Percentiles rank a stretch among this genome's conserved stretches.
Conservation (phyloP, 2,329 filamentous ascomycete species). For the Colletotrichum aenigma region DNA sequence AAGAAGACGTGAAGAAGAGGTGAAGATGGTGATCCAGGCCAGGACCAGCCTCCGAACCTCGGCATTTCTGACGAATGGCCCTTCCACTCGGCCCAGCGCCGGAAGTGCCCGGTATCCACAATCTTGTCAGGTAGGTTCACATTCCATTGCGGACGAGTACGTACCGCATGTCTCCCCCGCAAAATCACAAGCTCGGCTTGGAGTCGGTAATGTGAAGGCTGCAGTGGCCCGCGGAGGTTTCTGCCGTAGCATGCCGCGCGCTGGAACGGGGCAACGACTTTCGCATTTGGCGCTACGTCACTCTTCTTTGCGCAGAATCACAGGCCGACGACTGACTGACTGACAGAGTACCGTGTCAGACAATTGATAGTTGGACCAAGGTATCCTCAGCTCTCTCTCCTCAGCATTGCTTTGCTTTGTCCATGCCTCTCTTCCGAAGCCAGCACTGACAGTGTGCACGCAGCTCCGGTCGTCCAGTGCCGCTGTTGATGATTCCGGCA, state of each 20-base stretch:
- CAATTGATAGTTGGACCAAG: not conserved
- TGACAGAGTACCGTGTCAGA: not conserved
- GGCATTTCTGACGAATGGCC: constrained; percentile 16
- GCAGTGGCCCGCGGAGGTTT: not conserved
- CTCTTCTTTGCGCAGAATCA: not conserved
- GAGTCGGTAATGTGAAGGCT: constrained; percentile 45
- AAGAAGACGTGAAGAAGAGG: not conserved
- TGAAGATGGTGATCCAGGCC: not conserved
- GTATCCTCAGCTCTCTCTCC: not conserved
- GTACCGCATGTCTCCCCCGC: constrained; percentile 41
- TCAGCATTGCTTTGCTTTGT: not conserved
- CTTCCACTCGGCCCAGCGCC: constrained; percentile 1
- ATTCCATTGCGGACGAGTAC: not conserved
- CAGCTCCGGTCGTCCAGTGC: constrained; percentile 13
- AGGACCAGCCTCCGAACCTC: constrained; percentile 19
- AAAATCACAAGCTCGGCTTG: constrained; percentile 64
- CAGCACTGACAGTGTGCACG: not conserved
- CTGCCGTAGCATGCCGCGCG: not conserved
- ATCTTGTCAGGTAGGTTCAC: too few relatives aligned
- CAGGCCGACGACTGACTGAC: not conserved
- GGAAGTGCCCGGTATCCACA: constrained; percentile 10
- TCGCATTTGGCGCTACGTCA: constrained; percentile 1
- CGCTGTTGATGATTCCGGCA: not conserved
- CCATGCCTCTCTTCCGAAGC: not conserved
- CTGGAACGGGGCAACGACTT: not conserved